These are phyloP conservation scores for Salix caprea DNA, from an alignment of 345 rosid genomes.

Conservation along the genomic window DNA sequence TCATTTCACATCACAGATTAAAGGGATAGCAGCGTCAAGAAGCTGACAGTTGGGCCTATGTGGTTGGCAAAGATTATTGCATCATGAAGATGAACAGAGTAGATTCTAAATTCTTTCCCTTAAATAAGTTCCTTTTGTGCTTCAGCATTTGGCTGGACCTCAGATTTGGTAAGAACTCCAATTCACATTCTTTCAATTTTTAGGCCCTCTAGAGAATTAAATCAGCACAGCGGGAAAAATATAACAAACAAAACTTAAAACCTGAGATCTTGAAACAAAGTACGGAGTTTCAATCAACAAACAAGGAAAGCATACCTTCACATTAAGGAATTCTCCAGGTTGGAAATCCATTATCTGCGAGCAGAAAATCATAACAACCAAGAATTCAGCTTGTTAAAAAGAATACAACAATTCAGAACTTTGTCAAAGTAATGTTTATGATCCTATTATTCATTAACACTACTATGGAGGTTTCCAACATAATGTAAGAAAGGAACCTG, in stretches of 20 bases:
- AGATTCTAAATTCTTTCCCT: background rate
- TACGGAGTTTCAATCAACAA: constrained; percentile 4
- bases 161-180: background rate
- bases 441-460: background rate
- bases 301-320: constrained; percentile 50
- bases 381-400: background rate
- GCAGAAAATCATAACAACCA: background rate
- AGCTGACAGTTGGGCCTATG: background rate
- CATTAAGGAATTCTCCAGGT: constrained; percentile 86
- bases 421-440: background rate
- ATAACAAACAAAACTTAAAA: background rate
- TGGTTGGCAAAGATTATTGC: background rate
- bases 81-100: background rate
- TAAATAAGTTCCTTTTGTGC: background rate
- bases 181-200: background rate
- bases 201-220: background rate
- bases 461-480: background rate
- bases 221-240: background rate
- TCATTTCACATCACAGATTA: background rate
- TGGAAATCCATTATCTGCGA: constrained; percentile 91
- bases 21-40: background rate
- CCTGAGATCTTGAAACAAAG: constrained; percentile 4
- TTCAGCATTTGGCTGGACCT: background rate
- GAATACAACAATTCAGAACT: background rate
- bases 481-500: background rate